Percentiles rank a stretch among this genome's conserved stretches.
Evolutionary conservation across 352 stramenopile genomes (phyloP).

Genomic region (Pelagophyceae sp.): DNA sequence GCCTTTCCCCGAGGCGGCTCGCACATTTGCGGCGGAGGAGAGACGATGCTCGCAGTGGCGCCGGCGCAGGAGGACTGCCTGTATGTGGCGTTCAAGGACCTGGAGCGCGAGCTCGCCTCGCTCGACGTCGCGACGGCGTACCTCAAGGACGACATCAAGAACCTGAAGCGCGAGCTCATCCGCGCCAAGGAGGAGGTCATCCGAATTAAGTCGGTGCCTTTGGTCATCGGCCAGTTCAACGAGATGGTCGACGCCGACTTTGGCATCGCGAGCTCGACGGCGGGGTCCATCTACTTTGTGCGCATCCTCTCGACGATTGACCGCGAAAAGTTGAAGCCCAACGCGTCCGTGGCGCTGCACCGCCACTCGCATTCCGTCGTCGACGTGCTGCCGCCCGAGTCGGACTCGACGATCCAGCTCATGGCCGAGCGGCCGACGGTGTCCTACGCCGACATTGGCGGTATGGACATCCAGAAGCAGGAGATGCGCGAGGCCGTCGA

Average conservation of each 20-base stretch:
- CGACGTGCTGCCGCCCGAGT: slow-evolving; percentile 95
- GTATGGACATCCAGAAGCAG: slow-evolving; percentile 77
- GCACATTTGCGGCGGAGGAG: too few relatives aligned
- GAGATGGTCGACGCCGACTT: slow-evolving; percentile 99
- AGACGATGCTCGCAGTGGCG: too few relatives aligned
- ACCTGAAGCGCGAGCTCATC: slow-evolving; percentile 97
- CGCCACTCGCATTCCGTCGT: slow-evolving; percentile 95
- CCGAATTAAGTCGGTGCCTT: slow-evolving; percentile 96
- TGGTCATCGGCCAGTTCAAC: slow-evolving; percentile 99
- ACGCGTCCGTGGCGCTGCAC: slow-evolving; percentile 95
- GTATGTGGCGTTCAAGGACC: slow-evolving; percentile 69
- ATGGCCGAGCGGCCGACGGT: slow-evolving; percentile 96
- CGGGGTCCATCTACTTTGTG: slow-evolving; percentile 98
- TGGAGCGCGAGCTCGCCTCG: slow-evolving; percentile 74
- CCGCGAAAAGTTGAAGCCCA: slow-evolving; percentile 95
- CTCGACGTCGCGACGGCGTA: slow-evolving; percentile 89
- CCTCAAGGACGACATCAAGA: slow-evolving; percentile 99
- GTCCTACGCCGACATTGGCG: slow-evolving; percentile 77
- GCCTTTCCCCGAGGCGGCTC: too few relatives aligned
- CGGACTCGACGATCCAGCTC: slow-evolving; percentile 98
- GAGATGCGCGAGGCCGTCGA: slow-evolving; percentile 90
- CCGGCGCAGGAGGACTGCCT: slow-evolving; percentile 51
- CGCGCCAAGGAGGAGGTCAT: slow-evolving; percentile 97
- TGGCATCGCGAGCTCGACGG: slow-evolving; percentile 90
- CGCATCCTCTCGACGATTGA: slow-evolving; percentile 96